phyloP scores from a whole-genome alignment of 257 asterid species.

The Solanum chiquidenum region DNA sequence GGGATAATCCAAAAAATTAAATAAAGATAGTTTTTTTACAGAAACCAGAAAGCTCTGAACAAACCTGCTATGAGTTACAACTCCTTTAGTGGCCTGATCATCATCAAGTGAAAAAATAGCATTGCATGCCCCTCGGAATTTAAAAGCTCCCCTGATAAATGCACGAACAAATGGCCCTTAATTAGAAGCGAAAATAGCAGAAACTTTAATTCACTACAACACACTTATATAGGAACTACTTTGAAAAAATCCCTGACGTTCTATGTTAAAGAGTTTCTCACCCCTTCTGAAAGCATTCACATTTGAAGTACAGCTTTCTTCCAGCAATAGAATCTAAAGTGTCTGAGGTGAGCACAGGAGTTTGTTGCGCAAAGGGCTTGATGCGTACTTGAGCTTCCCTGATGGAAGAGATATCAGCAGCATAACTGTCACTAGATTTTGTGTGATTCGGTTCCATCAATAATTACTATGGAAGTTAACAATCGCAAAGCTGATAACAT shows the following conservation, averaged over 20 bases:
- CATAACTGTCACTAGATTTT: constrained; percentile 32
- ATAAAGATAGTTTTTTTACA: background rate
- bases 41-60: background rate
- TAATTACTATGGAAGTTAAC: background rate
- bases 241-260: background rate
- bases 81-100: constrained; percentile 72
- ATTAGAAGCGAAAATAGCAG: background rate
- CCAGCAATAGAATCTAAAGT: constrained; percentile 66
- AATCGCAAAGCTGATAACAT: background rate
- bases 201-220: background rate
- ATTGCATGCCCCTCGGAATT: constrained; percentile 92
- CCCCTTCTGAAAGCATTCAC: constrained; percentile 98
- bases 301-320: constrained; percentile 64
- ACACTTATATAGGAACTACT: background rate
- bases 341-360: constrained; percentile 66
- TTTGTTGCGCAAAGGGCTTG: constrained; percentile 35
- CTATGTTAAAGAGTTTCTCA: constrained; percentile 15
- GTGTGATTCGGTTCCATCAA: constrained; percentile 44
- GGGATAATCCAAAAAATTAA: constrained; percentile 1
- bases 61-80: constrained; percentile 92
- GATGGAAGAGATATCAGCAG: constrained; percentile 71
- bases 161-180: background rate
- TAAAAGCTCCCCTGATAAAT: constrained; percentile 73
- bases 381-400: constrained; percentile 66
- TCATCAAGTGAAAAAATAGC: constrained; percentile 80